Evolutionary conservation across 1,284 basidiomycete species (phyloP).

Genomic region (Malassezia restricta): DNA sequence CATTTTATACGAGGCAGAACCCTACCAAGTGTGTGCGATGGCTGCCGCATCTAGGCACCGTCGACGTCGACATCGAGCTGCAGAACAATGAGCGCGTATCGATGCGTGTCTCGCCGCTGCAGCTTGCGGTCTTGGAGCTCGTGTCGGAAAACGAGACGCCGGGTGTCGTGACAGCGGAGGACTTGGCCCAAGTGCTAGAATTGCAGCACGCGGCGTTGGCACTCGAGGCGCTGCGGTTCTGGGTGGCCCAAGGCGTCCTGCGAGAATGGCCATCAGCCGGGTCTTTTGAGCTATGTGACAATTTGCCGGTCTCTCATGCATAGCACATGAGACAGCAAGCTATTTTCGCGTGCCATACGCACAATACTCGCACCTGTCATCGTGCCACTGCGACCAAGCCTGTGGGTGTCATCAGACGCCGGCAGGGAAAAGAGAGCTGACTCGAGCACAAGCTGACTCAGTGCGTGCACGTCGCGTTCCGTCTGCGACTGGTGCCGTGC

Average conservation of each 20-base stretch:
- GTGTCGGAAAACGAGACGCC: conserved; percentile 2
- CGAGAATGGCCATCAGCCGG: conserved; percentile 5
- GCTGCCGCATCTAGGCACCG: conserved; percentile 29
- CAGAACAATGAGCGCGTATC: conserved; percentile 19
- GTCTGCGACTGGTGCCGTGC: neutral
- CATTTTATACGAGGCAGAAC: conserved; percentile 15
- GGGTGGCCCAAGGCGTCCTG: conserved; percentile 2
- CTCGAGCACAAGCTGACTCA: conserved; percentile 7
- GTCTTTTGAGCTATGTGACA: conserved; percentile 5
- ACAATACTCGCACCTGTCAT: conserved; percentile 11
- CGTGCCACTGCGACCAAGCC: neutral
- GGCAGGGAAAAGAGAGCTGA: neutral
- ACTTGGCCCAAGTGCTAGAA: conserved; percentile 7
- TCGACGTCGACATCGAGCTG: conserved; percentile 30
- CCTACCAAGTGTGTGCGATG: conserved; percentile 26
- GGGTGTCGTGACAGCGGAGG: conserved; percentile 9
- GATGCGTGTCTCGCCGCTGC: conserved; percentile 6
- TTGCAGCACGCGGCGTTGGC: conserved; percentile 6
- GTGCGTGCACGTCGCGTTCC: neutral
- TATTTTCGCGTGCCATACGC: conserved; percentile 10
- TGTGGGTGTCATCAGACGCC: neutral
- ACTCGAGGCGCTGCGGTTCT: conserved; percentile 12
- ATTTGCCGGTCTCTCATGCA: neutral
- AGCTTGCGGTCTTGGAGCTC: conserved; percentile 8
- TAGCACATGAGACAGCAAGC: conserved; percentile 6